A percentile compares a stretch with the other conserved stretches of the same genome.
Evolutionary conservation across 352 stramenopile species (phyloP).

Genomic region (Globisporangium orthogonon): DNA sequence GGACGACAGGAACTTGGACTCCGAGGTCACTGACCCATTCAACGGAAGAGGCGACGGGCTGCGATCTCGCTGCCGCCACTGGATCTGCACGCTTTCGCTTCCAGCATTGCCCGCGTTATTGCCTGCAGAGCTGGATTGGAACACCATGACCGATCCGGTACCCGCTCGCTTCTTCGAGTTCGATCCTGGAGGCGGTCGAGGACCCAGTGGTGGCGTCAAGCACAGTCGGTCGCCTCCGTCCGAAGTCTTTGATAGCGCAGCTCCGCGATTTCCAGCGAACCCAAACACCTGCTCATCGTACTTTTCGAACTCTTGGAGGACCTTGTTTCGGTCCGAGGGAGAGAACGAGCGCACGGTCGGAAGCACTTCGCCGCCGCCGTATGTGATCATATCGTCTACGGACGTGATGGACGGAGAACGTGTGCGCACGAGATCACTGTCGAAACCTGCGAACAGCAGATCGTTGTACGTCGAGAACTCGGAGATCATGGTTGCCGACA

Average conservation of each 20-base stretch:
- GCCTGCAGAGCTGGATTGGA: constrained; percentile 29
- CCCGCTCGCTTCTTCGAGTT: constrained; percentile 35
- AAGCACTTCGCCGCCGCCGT: constrained; percentile 26
- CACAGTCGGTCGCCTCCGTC: constrained; percentile 34
- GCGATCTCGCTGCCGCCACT: constrained; percentile 37
- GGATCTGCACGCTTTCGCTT: constrained; percentile 22
- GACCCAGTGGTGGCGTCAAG: constrained; percentile 44
- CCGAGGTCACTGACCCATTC: constrained; percentile 26
- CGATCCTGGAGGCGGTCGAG: constrained; percentile 27
- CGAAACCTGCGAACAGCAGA: constrained; percentile 43
- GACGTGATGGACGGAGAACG: constrained; percentile 50
- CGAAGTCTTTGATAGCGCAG: constrained; percentile 27
- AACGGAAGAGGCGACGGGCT: constrained; percentile 34
- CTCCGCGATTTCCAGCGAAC: constrained; percentile 16
- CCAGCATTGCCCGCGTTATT: constrained; percentile 15
- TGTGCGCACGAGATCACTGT: constrained; percentile 60
- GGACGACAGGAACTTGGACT: constrained; percentile 28
- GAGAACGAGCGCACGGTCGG: constrained; percentile 46
- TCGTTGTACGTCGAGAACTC: constrained; percentile 42
- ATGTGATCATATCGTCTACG: constrained; percentile 37
- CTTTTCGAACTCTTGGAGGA: constrained; percentile 47
- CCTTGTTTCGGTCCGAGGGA: constrained; percentile 32
- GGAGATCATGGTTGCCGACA: constrained; percentile 26
- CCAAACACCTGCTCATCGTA: constrained; percentile 76
- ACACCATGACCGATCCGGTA: constrained; percentile 19